phyloP scores from a whole-genome alignment of 768 basidiomycete genomes.

The Lentinus brumalis region DNA sequence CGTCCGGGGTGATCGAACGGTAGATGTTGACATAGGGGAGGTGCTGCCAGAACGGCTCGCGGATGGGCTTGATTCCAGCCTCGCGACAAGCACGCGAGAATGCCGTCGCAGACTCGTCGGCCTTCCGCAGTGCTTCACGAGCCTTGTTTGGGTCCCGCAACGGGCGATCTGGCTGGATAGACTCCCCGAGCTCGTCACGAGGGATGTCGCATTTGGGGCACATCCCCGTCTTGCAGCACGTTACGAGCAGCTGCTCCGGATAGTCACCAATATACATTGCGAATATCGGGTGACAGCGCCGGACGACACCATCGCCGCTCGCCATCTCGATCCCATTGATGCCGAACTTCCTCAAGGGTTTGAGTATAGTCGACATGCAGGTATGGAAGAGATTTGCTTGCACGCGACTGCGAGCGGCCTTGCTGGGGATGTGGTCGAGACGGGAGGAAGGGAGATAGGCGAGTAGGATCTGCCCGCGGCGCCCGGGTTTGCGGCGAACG shows the following conservation, averaged over 20 bases:
- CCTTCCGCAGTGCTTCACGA: slow-evolving; percentile 6
- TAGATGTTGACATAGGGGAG: slow-evolving; percentile 29
- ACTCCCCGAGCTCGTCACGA: slow-evolving; percentile 9
- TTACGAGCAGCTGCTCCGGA: slow-evolving; percentile 26
- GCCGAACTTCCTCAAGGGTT: slow-evolving; percentile 18
- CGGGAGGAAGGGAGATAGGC: slow-evolving; percentile 27
- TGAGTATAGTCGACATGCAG: slow-evolving; percentile 17
- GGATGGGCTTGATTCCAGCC: slow-evolving; percentile 22
- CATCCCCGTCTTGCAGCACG: slow-evolving; percentile 17
- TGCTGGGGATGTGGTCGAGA: slow-evolving; percentile 21
- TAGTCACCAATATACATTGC: slow-evolving; percentile 26
- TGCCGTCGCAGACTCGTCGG: background rate
- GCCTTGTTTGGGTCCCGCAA: background rate
- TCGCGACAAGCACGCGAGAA: slow-evolving; percentile 18
- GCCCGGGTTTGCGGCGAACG: slow-evolving; percentile 27
- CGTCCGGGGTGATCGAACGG: slow-evolving; percentile 27
- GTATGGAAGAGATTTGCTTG: slow-evolving; percentile 29
- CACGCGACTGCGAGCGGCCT: slow-evolving; percentile 20
- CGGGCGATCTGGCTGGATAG: background rate
- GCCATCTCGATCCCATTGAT: slow-evolving; percentile 17
- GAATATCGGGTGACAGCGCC: slow-evolving; percentile 27
- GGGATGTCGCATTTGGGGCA: slow-evolving; percentile 23
- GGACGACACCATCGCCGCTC: slow-evolving; percentile 24
- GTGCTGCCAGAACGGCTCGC: slow-evolving; percentile 27
- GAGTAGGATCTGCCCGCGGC: slow-evolving; percentile 26